phyloP scores from a whole-genome alignment of 192 early-diverging fungal species.

The Spinellus fusiger region DNA sequence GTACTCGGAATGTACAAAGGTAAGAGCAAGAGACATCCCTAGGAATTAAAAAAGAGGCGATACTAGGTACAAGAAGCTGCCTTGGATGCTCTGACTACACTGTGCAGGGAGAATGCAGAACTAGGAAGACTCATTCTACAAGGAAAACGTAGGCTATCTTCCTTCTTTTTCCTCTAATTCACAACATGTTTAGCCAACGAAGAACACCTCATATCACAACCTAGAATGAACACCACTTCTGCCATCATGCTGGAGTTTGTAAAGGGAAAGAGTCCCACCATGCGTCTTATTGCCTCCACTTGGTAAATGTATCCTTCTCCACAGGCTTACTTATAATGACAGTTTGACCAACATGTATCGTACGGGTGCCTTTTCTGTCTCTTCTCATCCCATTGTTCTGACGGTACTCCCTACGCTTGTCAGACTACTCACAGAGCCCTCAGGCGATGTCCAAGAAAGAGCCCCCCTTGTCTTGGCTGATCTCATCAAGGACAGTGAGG shows the following conservation, averaged over 20 bases:
- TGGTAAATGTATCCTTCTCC: constrained; percentile 36
- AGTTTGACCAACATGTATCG: constrained; percentile 64
- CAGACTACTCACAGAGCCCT: constrained; percentile 53
- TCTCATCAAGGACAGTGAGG: constrained; percentile 64
- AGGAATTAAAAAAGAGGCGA: not conserved
- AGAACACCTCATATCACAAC: no score
- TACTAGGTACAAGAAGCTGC: constrained; percentile 64
- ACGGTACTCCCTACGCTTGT: constrained; percentile 64
- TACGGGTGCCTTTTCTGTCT: constrained; percentile 49
- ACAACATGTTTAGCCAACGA: not conserved
- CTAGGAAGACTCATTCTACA: constrained; percentile 47
- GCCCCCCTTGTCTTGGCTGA: constrained; percentile 63
- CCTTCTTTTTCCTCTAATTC: not conserved
- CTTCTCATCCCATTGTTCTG: constrained; percentile 42
- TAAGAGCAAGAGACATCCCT: not conserved
- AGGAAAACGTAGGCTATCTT: constrained; percentile 34
- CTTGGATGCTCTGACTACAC: constrained; percentile 64
- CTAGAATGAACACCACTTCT: not conserved
- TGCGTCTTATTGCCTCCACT: constrained; percentile 63
- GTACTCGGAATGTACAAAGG: constrained; percentile 46
- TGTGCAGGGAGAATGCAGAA: constrained; percentile 56
- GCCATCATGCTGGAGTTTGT: constrained; percentile 58
- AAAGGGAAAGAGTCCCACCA: constrained; percentile 56
- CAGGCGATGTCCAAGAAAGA: constrained; percentile 52
- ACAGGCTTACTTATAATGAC: not conserved